phyloP scores from a whole-genome alignment of 2,329 filamentous ascomycete genomes.

The Talaromyces sp. region DNA sequence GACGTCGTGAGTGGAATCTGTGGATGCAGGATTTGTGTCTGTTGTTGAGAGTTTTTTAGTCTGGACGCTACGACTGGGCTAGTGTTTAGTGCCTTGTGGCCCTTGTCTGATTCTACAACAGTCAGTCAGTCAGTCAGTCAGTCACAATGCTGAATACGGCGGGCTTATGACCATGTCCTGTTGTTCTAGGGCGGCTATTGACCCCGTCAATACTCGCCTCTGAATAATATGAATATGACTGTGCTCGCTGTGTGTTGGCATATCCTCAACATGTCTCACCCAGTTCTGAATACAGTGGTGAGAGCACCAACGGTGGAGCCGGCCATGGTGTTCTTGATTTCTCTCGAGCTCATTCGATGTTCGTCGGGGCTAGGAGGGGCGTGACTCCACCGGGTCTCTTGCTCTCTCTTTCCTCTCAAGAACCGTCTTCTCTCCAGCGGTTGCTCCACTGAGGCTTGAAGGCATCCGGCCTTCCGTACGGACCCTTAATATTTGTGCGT shows the following conservation, averaged over 20 bases:
- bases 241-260: neutral
- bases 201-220: neutral
- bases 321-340: neutral
- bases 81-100: neutral
- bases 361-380: neutral
- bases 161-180: neutral
- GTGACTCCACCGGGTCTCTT: neutral
- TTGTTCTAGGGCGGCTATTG: neutral
- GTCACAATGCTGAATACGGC: neutral
- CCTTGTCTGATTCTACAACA: neutral
- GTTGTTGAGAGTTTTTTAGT: neutral
- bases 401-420: neutral
- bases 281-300: neutral
- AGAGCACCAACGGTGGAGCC: neutral
- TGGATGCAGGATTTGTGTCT: slow-evolving; percentile 1
- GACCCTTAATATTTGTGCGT: neutral
- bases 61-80: neutral
- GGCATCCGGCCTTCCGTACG: neutral
- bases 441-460: slow-evolving; percentile 1
- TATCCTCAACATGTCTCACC: neutral
- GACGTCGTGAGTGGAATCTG: neutral
- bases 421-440: neutral
- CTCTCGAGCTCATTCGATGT: neutral
- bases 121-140: no score
- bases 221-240: neutral